These are phyloP conservation scores for Aplosporella prunicola DNA, from an alignment of 2,329 filamentous ascomycete genomes.

Conservation along the genomic window DNA sequence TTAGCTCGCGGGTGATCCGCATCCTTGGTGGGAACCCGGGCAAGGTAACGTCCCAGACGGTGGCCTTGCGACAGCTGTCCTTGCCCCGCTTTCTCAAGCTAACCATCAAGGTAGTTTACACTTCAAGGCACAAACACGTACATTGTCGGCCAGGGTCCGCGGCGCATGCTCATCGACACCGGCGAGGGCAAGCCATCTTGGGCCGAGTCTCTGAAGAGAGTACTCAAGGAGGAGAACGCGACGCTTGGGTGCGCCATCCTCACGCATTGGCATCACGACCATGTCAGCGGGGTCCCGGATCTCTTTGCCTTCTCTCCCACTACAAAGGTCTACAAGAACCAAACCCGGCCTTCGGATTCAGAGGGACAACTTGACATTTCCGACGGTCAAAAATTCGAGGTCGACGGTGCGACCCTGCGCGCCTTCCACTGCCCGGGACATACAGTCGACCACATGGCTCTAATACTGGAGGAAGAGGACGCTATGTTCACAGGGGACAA, in stretches of 20 bases:
- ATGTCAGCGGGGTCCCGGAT: slow-evolving; percentile 66
- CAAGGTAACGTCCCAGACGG: too few species aligned
- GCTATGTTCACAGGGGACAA: slow-evolving; percentile 87
- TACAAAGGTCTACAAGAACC: slow-evolving; percentile 57
- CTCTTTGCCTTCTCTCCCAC: slow-evolving; percentile 55
- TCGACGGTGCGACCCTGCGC: slow-evolving; percentile 55
- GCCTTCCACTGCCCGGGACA: slow-evolving; percentile 66
- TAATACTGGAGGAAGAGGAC: slow-evolving; percentile 66
- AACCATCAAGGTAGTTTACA: slow-evolving; percentile 39
- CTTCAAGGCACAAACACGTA: slow-evolving; percentile 91
- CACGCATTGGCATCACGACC: slow-evolving; percentile 90
- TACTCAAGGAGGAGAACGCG: slow-evolving; percentile 59
- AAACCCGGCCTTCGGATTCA: slow-evolving; percentile 40
- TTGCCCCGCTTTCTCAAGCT: background rate
- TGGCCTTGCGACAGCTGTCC: too few species aligned
- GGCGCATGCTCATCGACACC: slow-evolving; percentile 78
- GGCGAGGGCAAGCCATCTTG: slow-evolving; percentile 72
- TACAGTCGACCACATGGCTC: slow-evolving; percentile 70
- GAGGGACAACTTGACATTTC: slow-evolving; percentile 44
- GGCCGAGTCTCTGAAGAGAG: slow-evolving; percentile 54
- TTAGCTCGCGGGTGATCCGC: slow-evolving; percentile 70
- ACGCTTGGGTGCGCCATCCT: slow-evolving; percentile 62
- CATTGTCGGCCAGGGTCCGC: slow-evolving; percentile 64
- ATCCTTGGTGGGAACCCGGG: slow-evolving; percentile 86
- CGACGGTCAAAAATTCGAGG: slow-evolving; percentile 46